Evolutionary conservation across 352 stramenopile species (phyloP).

Genomic region (Thalassiosira mediterranea): DNA sequence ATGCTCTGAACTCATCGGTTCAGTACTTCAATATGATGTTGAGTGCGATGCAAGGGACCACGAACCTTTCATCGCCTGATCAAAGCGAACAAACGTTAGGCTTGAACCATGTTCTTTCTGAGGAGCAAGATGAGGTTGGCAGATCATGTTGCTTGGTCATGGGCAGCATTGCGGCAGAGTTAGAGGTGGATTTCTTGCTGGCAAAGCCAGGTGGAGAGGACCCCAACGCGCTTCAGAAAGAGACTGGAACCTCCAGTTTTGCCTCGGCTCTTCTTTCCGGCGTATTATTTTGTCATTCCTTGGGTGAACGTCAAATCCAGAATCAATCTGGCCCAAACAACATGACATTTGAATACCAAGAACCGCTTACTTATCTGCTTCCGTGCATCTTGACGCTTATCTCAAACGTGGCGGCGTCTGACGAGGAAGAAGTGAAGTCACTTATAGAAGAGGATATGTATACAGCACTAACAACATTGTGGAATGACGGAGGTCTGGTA

Average conservation of each 20-base stretch:
- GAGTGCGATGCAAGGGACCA: slow-evolving; percentile 5
- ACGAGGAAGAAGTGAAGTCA: too few species aligned
- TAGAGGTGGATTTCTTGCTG: slow-evolving; percentile 44
- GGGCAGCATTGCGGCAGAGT: slow-evolving; percentile 41
- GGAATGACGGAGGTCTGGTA: too few species aligned
- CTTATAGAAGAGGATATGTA: too few species aligned
- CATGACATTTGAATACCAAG: too few species aligned
- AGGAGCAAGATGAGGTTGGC: slow-evolving; percentile 27
- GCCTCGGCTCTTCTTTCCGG: slow-evolving; percentile 16
- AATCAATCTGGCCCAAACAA: too few species aligned
- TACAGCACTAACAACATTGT: too few species aligned
- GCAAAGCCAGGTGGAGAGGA: not conserved
- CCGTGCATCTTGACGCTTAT: too few species aligned
- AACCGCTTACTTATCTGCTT: too few species aligned
- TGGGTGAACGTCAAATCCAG: too few species aligned
- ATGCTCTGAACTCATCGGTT: slow-evolving; percentile 50
- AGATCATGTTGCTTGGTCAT: slow-evolving; percentile 33
- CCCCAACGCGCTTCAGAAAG: slow-evolving; percentile 5
- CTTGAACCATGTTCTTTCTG: not conserved
- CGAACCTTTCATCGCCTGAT: not conserved
- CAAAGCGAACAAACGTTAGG: not conserved
- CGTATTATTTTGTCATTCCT: too few species aligned
- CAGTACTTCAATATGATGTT: slow-evolving; percentile 37
- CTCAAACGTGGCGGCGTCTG: too few species aligned
- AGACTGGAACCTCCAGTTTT: slow-evolving; percentile 16